Base-by-base conservation (phyloP, 2,329 filamentous ascomycete genomes). In the Sarocladium kiliense region DNA sequence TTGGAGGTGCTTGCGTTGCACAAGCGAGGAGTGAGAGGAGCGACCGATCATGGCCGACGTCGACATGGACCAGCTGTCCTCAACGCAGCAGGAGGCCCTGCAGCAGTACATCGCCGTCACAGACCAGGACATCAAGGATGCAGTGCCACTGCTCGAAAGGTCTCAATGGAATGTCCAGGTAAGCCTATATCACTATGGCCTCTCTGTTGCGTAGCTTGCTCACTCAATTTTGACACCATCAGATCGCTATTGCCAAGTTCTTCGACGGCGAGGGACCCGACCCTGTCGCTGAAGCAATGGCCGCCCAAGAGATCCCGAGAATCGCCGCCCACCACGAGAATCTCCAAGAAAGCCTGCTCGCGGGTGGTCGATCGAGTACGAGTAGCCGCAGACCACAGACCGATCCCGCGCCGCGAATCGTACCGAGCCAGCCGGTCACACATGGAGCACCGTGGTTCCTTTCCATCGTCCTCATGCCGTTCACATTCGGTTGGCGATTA, bases 91-190 rank as follows among this genome's bases (percentile, higher is more conserved):
- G 70, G 82, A 87, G 53, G 88, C 90, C 47, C 82, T 99, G 25
- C 86, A 96, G 64, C 93, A 96, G 66, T 96, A 91, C 71, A 90
- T 86, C 16, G 82, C 88, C 53, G 88, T 99, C 53, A 97, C 94
- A 25, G 85, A 92, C 63, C 91, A 97, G 71, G 86, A 91, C 21
- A 70, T 84, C 44, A 79, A 84, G 42, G 85, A 89, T 56, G 91
- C 94, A 2, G 77, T 96, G 50, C 84, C 89, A 1, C 71, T 99
- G 3, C 77, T 99, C 2, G 82, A 87, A 62, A 80, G 91, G 59
- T 96, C 91, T 56, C 87, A 97, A 77, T 99, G 94, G 94, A 99
- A 97, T 67, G 88, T 96, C 0, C 89, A 93, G 77, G 89, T 91
- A 71, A 36, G 72, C 57, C 16, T 12, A 45, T 19, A 21, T 14